These are phyloP conservation scores for Mycena kentingensis DNA, from an alignment of 768 basidiomycete species.

Conservation along the genomic window DNA sequence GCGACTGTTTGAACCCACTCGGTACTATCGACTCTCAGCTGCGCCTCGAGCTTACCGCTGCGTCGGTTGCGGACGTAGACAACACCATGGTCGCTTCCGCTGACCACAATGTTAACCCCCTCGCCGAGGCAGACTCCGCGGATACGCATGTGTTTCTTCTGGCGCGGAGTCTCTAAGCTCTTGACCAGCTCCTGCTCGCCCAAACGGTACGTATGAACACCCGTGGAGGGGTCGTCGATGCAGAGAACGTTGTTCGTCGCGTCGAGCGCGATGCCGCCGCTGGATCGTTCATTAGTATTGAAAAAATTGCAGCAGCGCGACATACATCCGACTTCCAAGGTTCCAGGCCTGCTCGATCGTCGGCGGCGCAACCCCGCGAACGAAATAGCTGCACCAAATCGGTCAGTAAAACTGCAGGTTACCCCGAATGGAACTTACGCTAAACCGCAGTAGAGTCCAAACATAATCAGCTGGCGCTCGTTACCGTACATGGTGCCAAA, in stretches of 20 bases:
- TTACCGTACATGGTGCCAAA: constrained; percentile 7
- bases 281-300: neutral
- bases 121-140: neutral
- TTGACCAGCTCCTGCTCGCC: neutral
- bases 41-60: neutral
- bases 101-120: neutral
- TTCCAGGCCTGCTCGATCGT: constrained; percentile 5
- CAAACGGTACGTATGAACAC: constrained; percentile 13
- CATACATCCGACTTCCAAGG: constrained; percentile 14
- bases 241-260: constrained; percentile 9
- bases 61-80: neutral
- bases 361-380: neutral
- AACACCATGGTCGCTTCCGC: neutral
- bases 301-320: neutral
- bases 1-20: neutral
- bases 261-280: constrained; percentile 12
- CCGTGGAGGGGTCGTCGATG: constrained; percentile 21
- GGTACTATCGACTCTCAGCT: neutral
- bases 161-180: too few relatives aligned
- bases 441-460: constrained; percentile 13
- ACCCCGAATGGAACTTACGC: constrained; percentile 6
- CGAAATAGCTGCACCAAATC: constrained; percentile 2
- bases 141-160: neutral
- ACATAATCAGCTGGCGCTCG: constrained; percentile 6
- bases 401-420: neutral